Evolutionary conservation across 495 filamentous ascomycete genomes (phyloP).

Genomic region (Cercophora samala): DNA sequence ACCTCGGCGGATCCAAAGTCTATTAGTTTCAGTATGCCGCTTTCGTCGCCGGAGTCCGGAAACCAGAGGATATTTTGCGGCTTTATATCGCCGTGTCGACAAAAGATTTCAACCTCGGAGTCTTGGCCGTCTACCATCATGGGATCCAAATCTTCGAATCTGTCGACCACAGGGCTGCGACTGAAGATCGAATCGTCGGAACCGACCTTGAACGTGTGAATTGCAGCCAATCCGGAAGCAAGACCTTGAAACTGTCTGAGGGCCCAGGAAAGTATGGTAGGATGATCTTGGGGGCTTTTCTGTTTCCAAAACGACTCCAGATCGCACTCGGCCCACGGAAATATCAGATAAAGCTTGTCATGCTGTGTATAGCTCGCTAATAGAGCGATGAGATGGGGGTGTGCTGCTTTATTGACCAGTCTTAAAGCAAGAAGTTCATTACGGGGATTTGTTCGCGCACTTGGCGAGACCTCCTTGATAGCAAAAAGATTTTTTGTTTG

Average conservation of each 20-base stretch:
- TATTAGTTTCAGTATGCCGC: constrained; percentile 16
- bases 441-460: constrained; percentile 11
- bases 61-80: constrained; percentile 30
- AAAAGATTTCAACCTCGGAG: constrained; percentile 13
- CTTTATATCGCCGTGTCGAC: constrained; percentile 29
- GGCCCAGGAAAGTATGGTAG: constrained; percentile 15
- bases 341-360: constrained; percentile 23
- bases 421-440: constrained; percentile 25
- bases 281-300: neutral
- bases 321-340: constrained; percentile 27
- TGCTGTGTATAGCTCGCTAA: constrained; percentile 24
- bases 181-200: neutral
- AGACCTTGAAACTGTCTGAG: constrained; percentile 26
- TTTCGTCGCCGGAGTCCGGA: neutral
- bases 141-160: no score
- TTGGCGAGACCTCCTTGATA: constrained; percentile 19
- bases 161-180: no score
- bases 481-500: constrained; percentile 20
- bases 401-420: constrained; percentile 17
- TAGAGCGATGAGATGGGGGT: constrained; percentile 26
- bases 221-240: constrained; percentile 20
- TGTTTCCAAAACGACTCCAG: constrained; percentile 22
- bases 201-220: constrained; percentile 16
- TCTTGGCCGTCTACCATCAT: neutral
- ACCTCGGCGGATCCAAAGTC: constrained; percentile 25